phyloP scores from a whole-genome alignment of 805 yeast genomes.

The Myxozyma sirexii region DNA sequence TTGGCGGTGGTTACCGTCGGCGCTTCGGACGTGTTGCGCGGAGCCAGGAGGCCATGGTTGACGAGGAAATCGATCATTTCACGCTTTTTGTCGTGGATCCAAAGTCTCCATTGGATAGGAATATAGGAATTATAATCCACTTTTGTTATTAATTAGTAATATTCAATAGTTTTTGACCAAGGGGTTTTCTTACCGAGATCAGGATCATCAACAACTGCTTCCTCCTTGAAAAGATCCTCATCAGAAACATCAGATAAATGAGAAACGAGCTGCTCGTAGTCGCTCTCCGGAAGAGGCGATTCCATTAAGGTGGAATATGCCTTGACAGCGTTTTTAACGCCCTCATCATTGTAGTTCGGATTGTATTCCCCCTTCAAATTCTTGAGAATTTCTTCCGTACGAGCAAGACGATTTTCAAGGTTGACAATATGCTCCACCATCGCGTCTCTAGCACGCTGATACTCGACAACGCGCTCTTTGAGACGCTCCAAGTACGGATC shows the following conservation, averaged over 20 bases:
- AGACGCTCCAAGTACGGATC: slow-evolving; percentile 22
- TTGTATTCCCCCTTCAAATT: slow-evolving; percentile 64
- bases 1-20: slow-evolving; percentile 25
- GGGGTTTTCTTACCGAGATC: slow-evolving; percentile 9
- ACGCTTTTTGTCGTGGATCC: slow-evolving; percentile 22
- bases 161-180: too few species aligned
- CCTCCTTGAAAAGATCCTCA: slow-evolving; percentile 23
- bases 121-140: slow-evolving; percentile 20
- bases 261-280: not conserved
- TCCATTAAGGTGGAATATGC: slow-evolving; percentile 41
- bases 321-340: slow-evolving; percentile 73
- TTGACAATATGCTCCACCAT: slow-evolving; percentile 1
- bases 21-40: slow-evolving; percentile 21
- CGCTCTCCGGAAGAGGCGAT: slow-evolving; percentile 34
- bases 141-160: too few species aligned
- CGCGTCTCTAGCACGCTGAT: slow-evolving; percentile 18
- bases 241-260: slow-evolving; percentile 12
- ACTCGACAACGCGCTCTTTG: slow-evolving; percentile 22
- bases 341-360: slow-evolving; percentile 82
- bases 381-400: slow-evolving; percentile 47
- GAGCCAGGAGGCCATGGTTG: slow-evolving; percentile 26
- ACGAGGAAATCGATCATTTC: slow-evolving; percentile 17
- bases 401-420: slow-evolving; percentile 26
- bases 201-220: slow-evolving; percentile 8
- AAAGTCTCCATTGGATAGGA: slow-evolving; percentile 20